These are phyloP conservation scores for Fusarium caatingaense DNA, from an alignment of 2,329 filamentous ascomycete species.

Conservation along the genomic window DNA sequence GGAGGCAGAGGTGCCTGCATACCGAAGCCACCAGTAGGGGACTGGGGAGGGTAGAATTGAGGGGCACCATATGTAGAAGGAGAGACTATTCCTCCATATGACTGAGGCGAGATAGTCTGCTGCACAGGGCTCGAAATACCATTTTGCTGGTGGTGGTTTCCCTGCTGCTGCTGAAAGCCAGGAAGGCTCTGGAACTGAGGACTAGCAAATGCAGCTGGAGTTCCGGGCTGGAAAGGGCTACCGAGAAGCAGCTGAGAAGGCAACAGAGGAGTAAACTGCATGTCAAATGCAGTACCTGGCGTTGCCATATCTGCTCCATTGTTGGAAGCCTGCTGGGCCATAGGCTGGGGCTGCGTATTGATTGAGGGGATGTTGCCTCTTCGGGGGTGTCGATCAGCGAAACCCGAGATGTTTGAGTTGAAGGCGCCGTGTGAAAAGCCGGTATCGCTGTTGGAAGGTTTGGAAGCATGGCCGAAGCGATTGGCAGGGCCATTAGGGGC, in stretches of 20 bases:
- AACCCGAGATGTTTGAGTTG: conserved; percentile 85
- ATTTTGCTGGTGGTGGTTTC: conserved; percentile 66
- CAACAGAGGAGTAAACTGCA: conserved; percentile 97
- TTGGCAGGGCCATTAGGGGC: conserved; percentile 61
- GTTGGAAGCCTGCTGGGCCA: conserved; percentile 59
- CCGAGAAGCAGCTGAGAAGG: conserved; percentile 95
- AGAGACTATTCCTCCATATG: conserved; percentile 87
- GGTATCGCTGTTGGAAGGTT: conserved; percentile 84
- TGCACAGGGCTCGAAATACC: conserved; percentile 80
- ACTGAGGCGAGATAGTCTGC: conserved; percentile 80
- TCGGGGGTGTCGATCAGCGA: conserved; percentile 87
- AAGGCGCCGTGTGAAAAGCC: conserved; percentile 95
- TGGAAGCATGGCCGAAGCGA: conserved; percentile 80
- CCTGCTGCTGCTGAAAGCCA: conserved; percentile 74
- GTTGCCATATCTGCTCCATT: conserved; percentile 81
- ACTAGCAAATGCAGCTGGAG: conserved; percentile 87
- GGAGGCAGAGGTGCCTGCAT: conserved; percentile 68
- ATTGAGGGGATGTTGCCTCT: conserved; percentile 89
- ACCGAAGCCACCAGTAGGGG: conserved; percentile 81
- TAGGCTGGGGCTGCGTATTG: conserved; percentile 83
- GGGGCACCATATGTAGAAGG: conserved; percentile 84
- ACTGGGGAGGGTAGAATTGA: conserved; percentile 89
- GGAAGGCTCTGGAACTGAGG: conserved; percentile 91
- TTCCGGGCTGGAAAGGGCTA: conserved; percentile 96
- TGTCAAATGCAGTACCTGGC: conserved; percentile 90